phyloP scores from a whole-genome alignment of 495 filamentous ascomycete genomes.

The Tuber melanosporum region DNA sequence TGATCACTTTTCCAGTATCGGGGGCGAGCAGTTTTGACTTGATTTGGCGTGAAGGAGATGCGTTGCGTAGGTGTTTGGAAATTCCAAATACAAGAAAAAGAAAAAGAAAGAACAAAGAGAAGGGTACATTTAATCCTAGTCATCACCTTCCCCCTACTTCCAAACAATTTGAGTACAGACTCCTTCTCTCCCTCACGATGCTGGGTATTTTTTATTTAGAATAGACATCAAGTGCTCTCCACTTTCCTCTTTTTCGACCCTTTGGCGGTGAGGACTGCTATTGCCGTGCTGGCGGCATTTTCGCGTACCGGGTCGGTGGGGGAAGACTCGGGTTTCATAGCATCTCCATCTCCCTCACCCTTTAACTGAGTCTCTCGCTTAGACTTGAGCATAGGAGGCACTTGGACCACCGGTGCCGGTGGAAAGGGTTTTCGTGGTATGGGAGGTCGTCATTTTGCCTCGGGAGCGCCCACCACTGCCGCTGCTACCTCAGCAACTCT shows the following conservation, averaged over 20 bases:
- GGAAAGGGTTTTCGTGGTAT: background rate
- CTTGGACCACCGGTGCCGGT: background rate
- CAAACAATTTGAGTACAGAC: background rate
- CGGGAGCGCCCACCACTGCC: background rate
- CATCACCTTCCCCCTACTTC: background rate
- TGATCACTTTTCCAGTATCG: background rate
- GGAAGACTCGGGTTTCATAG: background rate
- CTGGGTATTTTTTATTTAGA: background rate
- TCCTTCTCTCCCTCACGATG: background rate
- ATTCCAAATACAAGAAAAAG: background rate
- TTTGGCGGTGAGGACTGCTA: background rate
- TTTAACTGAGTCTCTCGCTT: background rate
- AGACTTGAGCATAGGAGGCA: background rate
- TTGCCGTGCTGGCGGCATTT: background rate
- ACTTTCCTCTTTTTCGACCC: background rate
- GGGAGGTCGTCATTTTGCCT: background rate
- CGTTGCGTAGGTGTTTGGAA: background rate
- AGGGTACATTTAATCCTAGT: background rate
- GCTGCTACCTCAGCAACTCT: background rate
- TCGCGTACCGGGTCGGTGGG: background rate
- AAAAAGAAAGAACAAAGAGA: background rate
- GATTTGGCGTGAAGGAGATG: background rate
- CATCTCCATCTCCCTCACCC: background rate
- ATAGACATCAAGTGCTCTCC: background rate
- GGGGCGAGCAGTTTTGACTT: background rate